Base-by-base conservation (phyloP, 2,329 filamentous ascomycete genomes). In the Pezicula rhizophila region DNA sequence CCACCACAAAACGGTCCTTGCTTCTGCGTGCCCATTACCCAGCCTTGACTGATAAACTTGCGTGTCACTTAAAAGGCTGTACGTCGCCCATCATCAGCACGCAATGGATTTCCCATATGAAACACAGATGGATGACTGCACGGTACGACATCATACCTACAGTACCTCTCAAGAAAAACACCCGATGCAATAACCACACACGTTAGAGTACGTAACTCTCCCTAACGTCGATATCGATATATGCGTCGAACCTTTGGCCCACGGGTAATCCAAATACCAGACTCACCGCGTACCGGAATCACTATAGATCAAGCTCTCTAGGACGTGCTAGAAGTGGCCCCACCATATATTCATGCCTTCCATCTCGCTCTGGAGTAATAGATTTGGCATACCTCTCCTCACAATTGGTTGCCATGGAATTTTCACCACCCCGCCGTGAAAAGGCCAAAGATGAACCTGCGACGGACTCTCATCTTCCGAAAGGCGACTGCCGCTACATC, bases 401-500 rank as follows among this genome's bases (percentile, higher is more conserved):
- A 28, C 18, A 26, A 11, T 44, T 48, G 48, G 46, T 49, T 42
- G 50, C 37, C 49, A 53, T 45, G 52, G 60, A 60, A 54, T 61
- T 57, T 42, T 57, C 57, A 44, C 59, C 60, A 45, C 60, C 56
- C 28, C 60, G 55, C 46, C 58, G 55, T 57, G 59, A 60, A 48
- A 63, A 56, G 53, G 53, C 57, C 31, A 52, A 52, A 48, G 48
- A 45, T 15, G 48, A 53, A 15, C 25, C 40, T 10, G 20, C 20
- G 46, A 74, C 77, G 49, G 75, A 77, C 47, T 53, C 69, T 34
- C 69, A 69, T 44, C 69, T 82, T 18, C 79, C 79, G 12, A 70
- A 73, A 55, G 79, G 79, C 28, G 76, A 79, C 56, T 82, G 79
- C 56, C 76, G 77, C 51, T 82, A 77, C 57, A 80, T 82, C 52